phyloP scores from a whole-genome alignment of 2,329 filamentous ascomycete genomes.

The Thelonectria blattea region DNA sequence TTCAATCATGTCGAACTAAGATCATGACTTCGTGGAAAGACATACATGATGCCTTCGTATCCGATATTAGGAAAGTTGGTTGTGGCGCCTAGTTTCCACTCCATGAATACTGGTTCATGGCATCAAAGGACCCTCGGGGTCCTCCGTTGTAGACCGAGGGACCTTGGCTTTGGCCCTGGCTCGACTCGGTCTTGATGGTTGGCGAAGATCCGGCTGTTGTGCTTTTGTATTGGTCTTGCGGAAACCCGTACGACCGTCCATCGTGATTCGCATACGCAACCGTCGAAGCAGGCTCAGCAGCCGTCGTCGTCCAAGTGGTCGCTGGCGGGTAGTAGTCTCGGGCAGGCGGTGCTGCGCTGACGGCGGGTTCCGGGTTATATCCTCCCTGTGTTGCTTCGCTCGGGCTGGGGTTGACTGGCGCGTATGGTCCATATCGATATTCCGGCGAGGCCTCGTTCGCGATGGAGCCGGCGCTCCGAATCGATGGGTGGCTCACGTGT shows the following conservation, averaged over 20 bases:
- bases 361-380: slow-evolving; percentile 42
- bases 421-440: slow-evolving; percentile 61
- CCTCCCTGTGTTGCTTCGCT: slow-evolving; percentile 42
- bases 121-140: slow-evolving; percentile 53
- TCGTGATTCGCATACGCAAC: slow-evolving; percentile 54
- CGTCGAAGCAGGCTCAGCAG: slow-evolving; percentile 53
- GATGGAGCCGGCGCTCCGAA: slow-evolving; percentile 57
- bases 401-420: slow-evolving; percentile 37
- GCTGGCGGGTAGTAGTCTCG: slow-evolving; percentile 62
- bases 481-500: slow-evolving; percentile 59
- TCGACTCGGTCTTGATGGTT: slow-evolving; percentile 43
- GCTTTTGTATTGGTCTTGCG: slow-evolving; percentile 55
- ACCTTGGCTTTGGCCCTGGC: slow-evolving; percentile 48
- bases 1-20: slow-evolving; percentile 30
- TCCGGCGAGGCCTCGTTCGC: slow-evolving; percentile 57
- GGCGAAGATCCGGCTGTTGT: slow-evolving; percentile 35
- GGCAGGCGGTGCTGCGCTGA: slow-evolving; percentile 37
- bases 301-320: slow-evolving; percentile 58
- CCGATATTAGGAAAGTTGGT: slow-evolving; percentile 12
- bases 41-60: slow-evolving; percentile 31
- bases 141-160: slow-evolving; percentile 49
- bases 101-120: slow-evolving; percentile 64
- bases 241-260: slow-evolving; percentile 55
- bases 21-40: slow-evolving; percentile 26
- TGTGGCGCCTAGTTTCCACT: slow-evolving; percentile 50